A percentile compares a stretch with the other conserved stretches of the same genome.
phyloP scores from a whole-genome alignment of 805 yeast genomes.

The Pichia sporocuriosa region DNA sequence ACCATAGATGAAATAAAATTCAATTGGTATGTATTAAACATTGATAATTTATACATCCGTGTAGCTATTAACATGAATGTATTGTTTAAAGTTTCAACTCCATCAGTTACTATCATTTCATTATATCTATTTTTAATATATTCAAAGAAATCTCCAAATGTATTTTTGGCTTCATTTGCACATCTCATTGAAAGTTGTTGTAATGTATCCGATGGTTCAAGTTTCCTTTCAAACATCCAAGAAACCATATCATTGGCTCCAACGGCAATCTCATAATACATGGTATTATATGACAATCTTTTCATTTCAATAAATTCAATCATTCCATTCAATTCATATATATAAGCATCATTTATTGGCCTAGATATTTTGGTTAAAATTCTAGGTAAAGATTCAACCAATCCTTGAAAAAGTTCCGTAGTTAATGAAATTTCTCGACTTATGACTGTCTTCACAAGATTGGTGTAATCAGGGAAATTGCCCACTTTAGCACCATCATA shows the following conservation, averaged over 20 bases:
- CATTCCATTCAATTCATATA: constrained; percentile 33
- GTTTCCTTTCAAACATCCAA: constrained; percentile 10
- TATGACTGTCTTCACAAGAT: constrained; percentile 11
- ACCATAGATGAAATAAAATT: constrained; percentile 44
- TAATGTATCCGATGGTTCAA: constrained; percentile 15
- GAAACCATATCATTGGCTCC: constrained; percentile 13
- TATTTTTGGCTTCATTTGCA: constrained; percentile 4
- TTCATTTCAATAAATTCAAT: constrained; percentile 35
- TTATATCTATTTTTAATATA: constrained; percentile 44
- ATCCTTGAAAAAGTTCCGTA: constrained; percentile 31
- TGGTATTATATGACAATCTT: constrained; percentile 41
- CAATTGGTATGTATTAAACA: constrained; percentile 46
- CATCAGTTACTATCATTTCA: constrained; percentile 54
- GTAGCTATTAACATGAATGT: constrained; percentile 61
- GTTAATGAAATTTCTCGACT: constrained; percentile 17
- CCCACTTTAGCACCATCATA: constrained; percentile 23
- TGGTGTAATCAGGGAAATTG: constrained; percentile 17
- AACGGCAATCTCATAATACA: constrained; percentile 46
- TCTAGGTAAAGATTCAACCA: constrained; percentile 32
- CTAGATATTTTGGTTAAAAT: constrained; percentile 56
- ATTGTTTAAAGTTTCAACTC: constrained; percentile 26
- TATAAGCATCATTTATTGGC: constrained; percentile 36
- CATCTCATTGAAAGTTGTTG: constrained; percentile 1
- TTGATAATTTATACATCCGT: constrained; percentile 56
- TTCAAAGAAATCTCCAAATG: constrained; percentile 49